These are phyloP conservation scores for Penicillium sp. DNA, from an alignment of 2,329 filamentous ascomycete genomes.

Conservation along the genomic window DNA sequence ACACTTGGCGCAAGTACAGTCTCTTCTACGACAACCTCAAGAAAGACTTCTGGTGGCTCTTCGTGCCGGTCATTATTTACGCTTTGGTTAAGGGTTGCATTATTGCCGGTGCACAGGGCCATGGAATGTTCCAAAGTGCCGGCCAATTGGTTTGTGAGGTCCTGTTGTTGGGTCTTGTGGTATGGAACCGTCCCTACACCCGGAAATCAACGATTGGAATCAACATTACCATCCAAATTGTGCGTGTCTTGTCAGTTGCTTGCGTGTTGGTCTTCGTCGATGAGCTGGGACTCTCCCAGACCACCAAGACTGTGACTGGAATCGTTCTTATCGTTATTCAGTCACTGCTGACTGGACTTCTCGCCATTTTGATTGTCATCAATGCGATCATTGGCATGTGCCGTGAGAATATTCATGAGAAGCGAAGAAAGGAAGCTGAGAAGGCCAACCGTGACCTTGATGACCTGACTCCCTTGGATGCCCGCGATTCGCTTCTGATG, in stretches of 20 bases:
- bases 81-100: conserved; percentile 86
- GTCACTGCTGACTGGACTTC: conserved; percentile 74
- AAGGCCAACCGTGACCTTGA: conserved; percentile 74
- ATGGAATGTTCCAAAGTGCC: conserved; percentile 78
- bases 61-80: conserved; percentile 85
- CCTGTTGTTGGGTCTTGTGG: conserved; percentile 73
- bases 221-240: conserved; percentile 87
- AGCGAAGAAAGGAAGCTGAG: conserved; percentile 86
- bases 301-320: conserved; percentile 90
- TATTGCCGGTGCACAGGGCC: conserved; percentile 80
- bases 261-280: conserved; percentile 94
- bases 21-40: conserved; percentile 97
- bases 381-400: conserved; percentile 82
- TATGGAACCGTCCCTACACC: conserved; percentile 85
- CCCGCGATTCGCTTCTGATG: conserved; percentile 69
- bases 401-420: conserved; percentile 87
- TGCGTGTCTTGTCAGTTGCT: conserved; percentile 82
- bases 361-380: conserved; percentile 84
- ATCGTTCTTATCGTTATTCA: conserved; percentile 94
- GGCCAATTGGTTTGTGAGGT: conserved; percentile 80
- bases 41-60: conserved; percentile 95
- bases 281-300: conserved; percentile 83
- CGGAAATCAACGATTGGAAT: conserved; percentile 86
- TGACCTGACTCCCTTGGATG: conserved; percentile 80
- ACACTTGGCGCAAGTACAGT: conserved; percentile 91